Base-by-base conservation (phyloP, 768 basidiomycete species). In the Lactarius hengduanensis region DNA sequence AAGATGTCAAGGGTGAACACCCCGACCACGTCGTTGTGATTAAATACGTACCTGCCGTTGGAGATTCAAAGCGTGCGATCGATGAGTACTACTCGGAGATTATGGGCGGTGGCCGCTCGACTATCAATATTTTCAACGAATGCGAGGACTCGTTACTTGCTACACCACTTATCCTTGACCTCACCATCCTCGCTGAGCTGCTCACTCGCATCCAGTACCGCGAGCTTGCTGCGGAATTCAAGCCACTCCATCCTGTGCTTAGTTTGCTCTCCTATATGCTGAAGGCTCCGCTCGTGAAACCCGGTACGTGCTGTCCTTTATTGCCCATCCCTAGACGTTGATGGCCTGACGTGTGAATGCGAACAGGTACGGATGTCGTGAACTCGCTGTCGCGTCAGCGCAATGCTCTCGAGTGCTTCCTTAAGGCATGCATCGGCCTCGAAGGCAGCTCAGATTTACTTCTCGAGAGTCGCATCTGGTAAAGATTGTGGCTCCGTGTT, bases 81-180 rank as follows among this genome's bases (percentile, higher is more conserved):
- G 97, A 98, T 79, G 96, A 98, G 82, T 98, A 98, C 80, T 94
- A 95, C 78, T 96, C 93, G 13, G 96, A 98, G 83, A 95, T 98
- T 73, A 89, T 96, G 81, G 96, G 96, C 74, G 96, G 96, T 71
- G 96, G 96, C 34, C 83, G 93, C 69, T 92, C 90, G 70, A 93
- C 91, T 13, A 95, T 97, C 82, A 94, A 92, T 77, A 93, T 94
- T 80, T 97, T 96, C 86, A 98, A 98, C 77, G 92, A 96, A 78
- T 98, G 96, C 83, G 94, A 96, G 89, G 96, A 98, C 77, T 97
- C 96, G 15, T 83, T 98, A 68, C 84, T 99, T 69, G 96, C 96
- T 34, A 96, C 96, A 43, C 96, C 96, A 22, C 85, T 99, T 73
- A 98, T 98, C 76, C 83, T 99, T 73, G 96, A 98, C 78, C 81